These are phyloP conservation scores for Alternaria rosae DNA, from an alignment of 2,329 filamentous ascomycete species.

Conservation along the genomic window DNA sequence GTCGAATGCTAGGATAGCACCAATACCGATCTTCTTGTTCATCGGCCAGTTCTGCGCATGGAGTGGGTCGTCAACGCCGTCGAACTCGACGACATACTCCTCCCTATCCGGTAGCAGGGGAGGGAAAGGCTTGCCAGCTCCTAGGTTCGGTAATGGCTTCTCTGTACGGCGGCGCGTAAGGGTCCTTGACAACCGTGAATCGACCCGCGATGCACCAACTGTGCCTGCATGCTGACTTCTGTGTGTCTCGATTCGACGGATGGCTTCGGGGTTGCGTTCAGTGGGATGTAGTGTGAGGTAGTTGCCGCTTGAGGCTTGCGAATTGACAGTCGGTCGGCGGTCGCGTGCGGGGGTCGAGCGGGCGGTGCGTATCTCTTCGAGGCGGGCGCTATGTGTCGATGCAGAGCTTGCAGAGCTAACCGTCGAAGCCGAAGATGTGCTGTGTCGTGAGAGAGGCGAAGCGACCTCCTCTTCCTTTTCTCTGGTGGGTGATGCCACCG, in stretches of 20 bases:
- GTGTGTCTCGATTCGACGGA: conserved; percentile 75
- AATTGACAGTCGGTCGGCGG: conserved; percentile 29
- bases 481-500: conserved; percentile 15
- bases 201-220: conserved; percentile 61
- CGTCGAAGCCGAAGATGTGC: conserved; percentile 28
- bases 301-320: conserved; percentile 28
- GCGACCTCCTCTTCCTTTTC: conserved; percentile 29
- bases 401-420: conserved; percentile 27
- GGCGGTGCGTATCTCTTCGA: conserved; percentile 43
- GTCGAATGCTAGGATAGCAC: conserved; percentile 74
- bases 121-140: conserved; percentile 76
- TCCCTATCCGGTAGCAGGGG: conserved; percentile 73
- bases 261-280: conserved; percentile 72
- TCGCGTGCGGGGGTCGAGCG: conserved; percentile 22
- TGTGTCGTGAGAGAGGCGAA: conserved; percentile 33
- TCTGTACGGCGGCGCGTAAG: conserved; percentile 46
- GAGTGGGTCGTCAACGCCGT: conserved; percentile 80
- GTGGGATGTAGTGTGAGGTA: conserved; percentile 43
- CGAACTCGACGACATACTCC: conserved; percentile 83
- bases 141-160: conserved; percentile 71
- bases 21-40: conserved; percentile 75
- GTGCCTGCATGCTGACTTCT: conserved; percentile 75
- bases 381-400: conserved; percentile 23
- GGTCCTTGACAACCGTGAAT: conserved; percentile 53
- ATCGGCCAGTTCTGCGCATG: conserved; percentile 90